A percentile compares a stretch with the other conserved stretches of the same genome.
phyloP scores from a whole-genome alignment of 2,329 filamentous ascomycete genomes.

The Cladosporium sp. region DNA sequence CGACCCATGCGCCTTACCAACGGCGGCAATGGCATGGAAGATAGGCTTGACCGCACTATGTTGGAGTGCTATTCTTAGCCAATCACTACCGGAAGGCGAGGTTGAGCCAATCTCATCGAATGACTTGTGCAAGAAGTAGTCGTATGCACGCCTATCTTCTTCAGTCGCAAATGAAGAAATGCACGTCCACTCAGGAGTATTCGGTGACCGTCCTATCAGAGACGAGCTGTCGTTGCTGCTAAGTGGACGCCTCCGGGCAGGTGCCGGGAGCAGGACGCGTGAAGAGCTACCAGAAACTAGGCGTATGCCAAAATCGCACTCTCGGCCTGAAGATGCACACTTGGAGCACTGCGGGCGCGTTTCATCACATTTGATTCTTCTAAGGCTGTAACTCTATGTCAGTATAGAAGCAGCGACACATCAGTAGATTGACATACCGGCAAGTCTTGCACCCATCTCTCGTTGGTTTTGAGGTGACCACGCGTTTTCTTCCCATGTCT shows the following conservation, averaged over 20 bases:
- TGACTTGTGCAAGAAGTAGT: constrained; percentile 4
- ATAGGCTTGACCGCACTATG: not conserved
- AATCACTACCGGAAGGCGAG: not conserved
- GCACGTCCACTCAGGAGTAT: not conserved
- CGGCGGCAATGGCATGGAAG: constrained; percentile 9
- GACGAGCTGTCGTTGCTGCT: not conserved
- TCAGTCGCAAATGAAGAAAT: not conserved
- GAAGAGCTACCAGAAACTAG: not conserved
- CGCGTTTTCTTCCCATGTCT: constrained; percentile 7
- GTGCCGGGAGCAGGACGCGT: not conserved
- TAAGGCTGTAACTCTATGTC: not conserved
- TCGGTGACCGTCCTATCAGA: not conserved
- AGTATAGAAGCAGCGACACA: not conserved
- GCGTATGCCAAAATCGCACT: constrained; percentile 6
- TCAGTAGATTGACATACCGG: not conserved
- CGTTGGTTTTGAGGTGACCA: constrained; percentile 2
- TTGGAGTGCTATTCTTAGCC: not conserved
- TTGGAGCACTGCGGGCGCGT: not conserved
- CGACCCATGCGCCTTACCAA: not conserved
- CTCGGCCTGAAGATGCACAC: not conserved
- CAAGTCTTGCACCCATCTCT: constrained; percentile 8
- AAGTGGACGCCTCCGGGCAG: not conserved
- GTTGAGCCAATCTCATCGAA: not conserved
- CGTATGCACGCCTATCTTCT: constrained; percentile 4
- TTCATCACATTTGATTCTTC: constrained; percentile 9